These are phyloP conservation scores for Cladorrhinum sp. DNA, from an alignment of 2,329 filamentous ascomycete genomes.

Conservation along the genomic window DNA sequence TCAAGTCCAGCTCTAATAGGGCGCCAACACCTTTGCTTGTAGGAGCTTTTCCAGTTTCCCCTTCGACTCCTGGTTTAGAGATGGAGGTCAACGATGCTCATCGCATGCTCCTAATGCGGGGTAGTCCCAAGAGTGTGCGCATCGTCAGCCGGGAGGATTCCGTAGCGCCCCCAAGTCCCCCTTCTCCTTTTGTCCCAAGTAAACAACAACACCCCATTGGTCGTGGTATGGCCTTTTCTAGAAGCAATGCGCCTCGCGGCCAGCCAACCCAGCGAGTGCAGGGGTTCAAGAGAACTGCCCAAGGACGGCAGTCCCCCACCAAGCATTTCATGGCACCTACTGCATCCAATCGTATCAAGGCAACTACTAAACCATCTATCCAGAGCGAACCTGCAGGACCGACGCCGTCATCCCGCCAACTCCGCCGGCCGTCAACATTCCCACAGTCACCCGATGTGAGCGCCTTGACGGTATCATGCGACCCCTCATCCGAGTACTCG, in stretches of 20 bases:
- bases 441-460: constrained; percentile 74
- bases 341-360: constrained; percentile 43
- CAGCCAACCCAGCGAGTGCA: constrained; percentile 5
- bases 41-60: constrained; percentile 37
- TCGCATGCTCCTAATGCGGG: constrained; percentile 18
- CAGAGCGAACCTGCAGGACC: constrained; percentile 50
- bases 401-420: constrained; percentile 50
- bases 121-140: constrained; percentile 45
- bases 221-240: constrained; percentile 9
- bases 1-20: constrained; percentile 60
- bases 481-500: constrained; percentile 73
- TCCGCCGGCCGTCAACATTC: constrained; percentile 67
- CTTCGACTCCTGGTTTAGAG: constrained; percentile 28
- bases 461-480: constrained; percentile 63
- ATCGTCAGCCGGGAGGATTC: constrained; percentile 38
- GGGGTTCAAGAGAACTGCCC: not conserved
- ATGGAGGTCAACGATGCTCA: constrained; percentile 11
- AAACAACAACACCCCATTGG: not conserved
- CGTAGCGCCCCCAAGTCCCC: constrained; percentile 18
- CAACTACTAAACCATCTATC: constrained; percentile 34
- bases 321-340: constrained; percentile 47
- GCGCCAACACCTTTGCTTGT: constrained; percentile 69
- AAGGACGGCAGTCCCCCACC: constrained; percentile 18
- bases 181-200: constrained; percentile 8
- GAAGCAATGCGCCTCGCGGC: not conserved